Conservation (phyloP, 2,329 filamentous ascomycete genomes). For the Claviceps sp. region DNA sequence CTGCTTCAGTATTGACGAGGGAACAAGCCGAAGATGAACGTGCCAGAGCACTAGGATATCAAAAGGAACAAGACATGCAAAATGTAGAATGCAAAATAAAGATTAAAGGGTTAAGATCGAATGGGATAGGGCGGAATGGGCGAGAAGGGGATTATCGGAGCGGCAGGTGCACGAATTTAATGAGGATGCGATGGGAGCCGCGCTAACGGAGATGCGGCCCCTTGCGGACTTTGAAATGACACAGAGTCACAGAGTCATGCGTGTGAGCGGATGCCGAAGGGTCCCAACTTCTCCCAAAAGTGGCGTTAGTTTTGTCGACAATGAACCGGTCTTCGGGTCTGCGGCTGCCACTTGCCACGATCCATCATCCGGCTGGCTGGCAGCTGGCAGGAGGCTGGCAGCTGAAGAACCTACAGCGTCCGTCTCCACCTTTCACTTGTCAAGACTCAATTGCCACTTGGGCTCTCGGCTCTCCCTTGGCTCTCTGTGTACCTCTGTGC, state of each 20-base stretch:
- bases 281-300: not conserved
- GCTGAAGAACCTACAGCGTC: too few species aligned
- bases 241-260: not conserved
- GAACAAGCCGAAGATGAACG: not conserved
- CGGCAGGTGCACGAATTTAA: slow-evolving; percentile 2
- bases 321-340: not conserved
- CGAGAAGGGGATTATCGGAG: not conserved
- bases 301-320: too few species aligned
- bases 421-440: too few species aligned
- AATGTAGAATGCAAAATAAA: not conserved
- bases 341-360: not conserved
- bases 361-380: not conserved
- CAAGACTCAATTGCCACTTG: too few species aligned
- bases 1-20: not conserved
- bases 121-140: not conserved
- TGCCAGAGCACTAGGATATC: not conserved
- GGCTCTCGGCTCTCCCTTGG: too few species aligned
- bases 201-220: not conserved
- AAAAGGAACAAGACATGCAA: not conserved
- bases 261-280: slow-evolving; percentile 2
- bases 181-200: slow-evolving; percentile 2
- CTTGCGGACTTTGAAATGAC: slow-evolving; percentile 2
- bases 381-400: not conserved
- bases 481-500: too few species aligned
- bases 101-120: not conserved